These are phyloP conservation scores for Sisymbrium altissimum DNA, from an alignment of 345 rosid genomes.

Conservation along the genomic window DNA sequence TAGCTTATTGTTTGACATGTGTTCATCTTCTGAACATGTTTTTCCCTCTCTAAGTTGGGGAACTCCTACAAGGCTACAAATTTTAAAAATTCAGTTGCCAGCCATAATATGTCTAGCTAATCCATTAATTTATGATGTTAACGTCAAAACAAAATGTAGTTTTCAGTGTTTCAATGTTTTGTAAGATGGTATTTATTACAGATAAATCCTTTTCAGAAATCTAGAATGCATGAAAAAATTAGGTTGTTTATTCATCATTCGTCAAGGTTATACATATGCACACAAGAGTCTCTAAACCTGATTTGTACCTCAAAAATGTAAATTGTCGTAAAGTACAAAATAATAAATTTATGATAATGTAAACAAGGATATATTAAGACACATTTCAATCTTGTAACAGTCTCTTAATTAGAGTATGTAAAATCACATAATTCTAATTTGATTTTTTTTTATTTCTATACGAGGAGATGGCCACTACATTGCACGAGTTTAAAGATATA, in stretches of 20 bases:
- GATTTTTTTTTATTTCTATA: too few relatives aligned
- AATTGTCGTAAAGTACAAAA: not conserved
- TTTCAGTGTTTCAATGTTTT: not conserved
- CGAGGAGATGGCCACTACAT: not conserved
- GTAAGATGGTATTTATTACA: not conserved
- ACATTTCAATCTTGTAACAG: not conserved
- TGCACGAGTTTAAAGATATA: not conserved
- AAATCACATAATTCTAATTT: not conserved
- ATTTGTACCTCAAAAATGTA: not conserved
- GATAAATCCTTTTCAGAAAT: not conserved
- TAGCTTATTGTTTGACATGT: slow-evolving; percentile 20
- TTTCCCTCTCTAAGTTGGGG: not conserved
- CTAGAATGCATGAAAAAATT: not conserved
- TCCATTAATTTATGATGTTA: not conserved
- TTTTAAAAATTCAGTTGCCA: not conserved
- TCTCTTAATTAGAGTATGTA: not conserved
- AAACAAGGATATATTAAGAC: not conserved
- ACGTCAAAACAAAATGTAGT: not conserved
- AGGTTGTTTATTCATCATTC: not conserved
- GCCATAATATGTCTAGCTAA: not conserved
- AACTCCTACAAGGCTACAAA: not conserved
- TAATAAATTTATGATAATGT: too few relatives aligned
- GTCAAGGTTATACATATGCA: not conserved
- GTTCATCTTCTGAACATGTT: slow-evolving; percentile 8
- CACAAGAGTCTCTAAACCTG: not conserved